Evolutionary conservation across 2,329 filamentous ascomycete genomes (phyloP).

Genomic region (Thermomyces lanuginosus): DNA sequence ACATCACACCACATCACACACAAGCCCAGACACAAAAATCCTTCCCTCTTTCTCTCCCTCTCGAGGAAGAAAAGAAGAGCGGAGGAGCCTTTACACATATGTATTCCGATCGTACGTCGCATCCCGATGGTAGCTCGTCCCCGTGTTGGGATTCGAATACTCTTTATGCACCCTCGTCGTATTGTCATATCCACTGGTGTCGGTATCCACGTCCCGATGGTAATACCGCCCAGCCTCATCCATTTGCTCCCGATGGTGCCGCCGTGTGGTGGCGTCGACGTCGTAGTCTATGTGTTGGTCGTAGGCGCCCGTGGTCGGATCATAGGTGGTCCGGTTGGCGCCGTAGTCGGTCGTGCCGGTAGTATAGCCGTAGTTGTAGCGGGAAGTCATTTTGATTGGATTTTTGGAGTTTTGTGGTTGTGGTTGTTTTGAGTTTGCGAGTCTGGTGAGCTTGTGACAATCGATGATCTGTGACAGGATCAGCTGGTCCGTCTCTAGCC

Average conservation of each 20-base stretch:
- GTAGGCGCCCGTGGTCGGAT: constrained; percentile 12
- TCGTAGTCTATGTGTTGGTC: constrained; percentile 21
- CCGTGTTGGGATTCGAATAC: constrained; percentile 19
- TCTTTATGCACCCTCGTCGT: constrained; percentile 16
- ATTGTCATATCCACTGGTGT: constrained; percentile 11
- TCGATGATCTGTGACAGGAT: too few species aligned
- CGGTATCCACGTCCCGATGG: constrained; percentile 18
- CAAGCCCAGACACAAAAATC: too few species aligned
- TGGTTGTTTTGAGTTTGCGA: too few species aligned
- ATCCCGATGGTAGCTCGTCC: constrained; percentile 19
- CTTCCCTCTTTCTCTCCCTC: too few species aligned
- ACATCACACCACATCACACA: too few species aligned
- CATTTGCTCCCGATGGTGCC: constrained; percentile 17
- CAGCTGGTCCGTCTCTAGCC: too few species aligned
- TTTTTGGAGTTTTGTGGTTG: too few species aligned
- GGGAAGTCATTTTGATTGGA: too few species aligned
- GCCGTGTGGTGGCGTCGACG: constrained; percentile 11
- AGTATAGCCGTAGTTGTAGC: constrained; percentile 1
- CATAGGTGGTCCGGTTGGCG: constrained; percentile 8
- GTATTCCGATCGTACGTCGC: constrained; percentile 12
- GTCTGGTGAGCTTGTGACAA: too few species aligned
- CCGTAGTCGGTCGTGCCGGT: constrained; percentile 4
- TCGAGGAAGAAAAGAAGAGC: too few species aligned
- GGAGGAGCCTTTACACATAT: too few species aligned
- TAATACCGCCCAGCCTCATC: constrained; percentile 16